Percentiles rank a stretch among this genome's conserved stretches.
These are phyloP conservation scores for Geosmithia flava DNA, from an alignment of 2,329 filamentous ascomycete genomes.

Conservation along the genomic window DNA sequence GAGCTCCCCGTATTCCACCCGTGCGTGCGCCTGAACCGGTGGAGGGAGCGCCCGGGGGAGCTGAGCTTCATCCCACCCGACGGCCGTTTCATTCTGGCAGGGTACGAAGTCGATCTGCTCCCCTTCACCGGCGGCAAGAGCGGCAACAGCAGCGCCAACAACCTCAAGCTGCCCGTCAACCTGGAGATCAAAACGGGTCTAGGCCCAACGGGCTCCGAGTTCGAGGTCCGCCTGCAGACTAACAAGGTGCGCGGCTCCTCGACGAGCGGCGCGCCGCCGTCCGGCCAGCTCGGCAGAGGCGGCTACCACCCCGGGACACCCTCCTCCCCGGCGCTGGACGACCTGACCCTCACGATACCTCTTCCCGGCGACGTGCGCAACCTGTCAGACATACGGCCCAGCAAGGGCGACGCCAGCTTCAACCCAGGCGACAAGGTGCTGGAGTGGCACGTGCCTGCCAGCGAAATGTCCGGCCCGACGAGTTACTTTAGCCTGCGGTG, in stretches of 20 bases:
- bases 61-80: slow-evolving; percentile 95
- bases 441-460: slow-evolving; percentile 73
- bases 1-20: slow-evolving; percentile 92
- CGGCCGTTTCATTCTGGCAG: slow-evolving; percentile 82
- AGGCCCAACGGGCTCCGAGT: slow-evolving; percentile 65
- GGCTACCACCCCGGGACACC: slow-evolving; percentile 39
- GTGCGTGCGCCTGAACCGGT: slow-evolving; percentile 79
- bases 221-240: slow-evolving; percentile 71
- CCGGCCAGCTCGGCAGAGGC: slow-evolving; percentile 27
- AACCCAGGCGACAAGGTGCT: slow-evolving; percentile 58
- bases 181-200: slow-evolving; percentile 74
- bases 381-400: slow-evolving; percentile 68
- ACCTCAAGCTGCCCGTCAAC: slow-evolving; percentile 68
- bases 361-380: slow-evolving; percentile 71
- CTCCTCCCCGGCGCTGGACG: slow-evolving; percentile 54
- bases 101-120: slow-evolving; percentile 86
- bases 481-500: slow-evolving; percentile 66
- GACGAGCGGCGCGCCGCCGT: slow-evolving; percentile 9
- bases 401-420: slow-evolving; percentile 73
- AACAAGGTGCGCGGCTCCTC: slow-evolving; percentile 45
- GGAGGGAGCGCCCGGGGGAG: slow-evolving; percentile 80
- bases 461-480: slow-evolving; percentile 57
- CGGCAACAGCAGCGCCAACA: slow-evolving; percentile 36
- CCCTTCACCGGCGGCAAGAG: slow-evolving; percentile 52
- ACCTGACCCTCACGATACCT: slow-evolving; percentile 66